Conservation (phyloP, 129 eudicot species). For the Centaurea solstitialis region DNA sequence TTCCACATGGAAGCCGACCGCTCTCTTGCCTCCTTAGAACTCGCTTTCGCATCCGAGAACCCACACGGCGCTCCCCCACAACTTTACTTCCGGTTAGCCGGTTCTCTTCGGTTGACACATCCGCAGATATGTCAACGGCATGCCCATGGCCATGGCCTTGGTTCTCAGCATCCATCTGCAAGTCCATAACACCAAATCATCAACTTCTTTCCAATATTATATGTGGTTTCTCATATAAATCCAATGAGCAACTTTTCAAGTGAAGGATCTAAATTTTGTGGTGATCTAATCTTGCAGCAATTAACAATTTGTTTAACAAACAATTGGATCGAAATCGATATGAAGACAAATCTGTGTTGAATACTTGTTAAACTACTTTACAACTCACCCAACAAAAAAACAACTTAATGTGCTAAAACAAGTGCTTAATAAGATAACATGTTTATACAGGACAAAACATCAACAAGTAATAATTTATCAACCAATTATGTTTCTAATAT, state of each 20-base stretch:
- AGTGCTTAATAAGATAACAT: not conserved
- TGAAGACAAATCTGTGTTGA: not conserved
- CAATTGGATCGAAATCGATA: not conserved
- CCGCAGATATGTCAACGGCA: conserved; percentile 40
- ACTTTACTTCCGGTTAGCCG: conserved; percentile 31
- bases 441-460: not conserved
- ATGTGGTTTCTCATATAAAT: not conserved
- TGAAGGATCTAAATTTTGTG: not conserved
- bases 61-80: conserved; percentile 75
- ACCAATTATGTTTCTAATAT: not conserved
- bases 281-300: not conserved
- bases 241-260: not conserved
- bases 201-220: not conserved
- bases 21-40: conserved; percentile 55
- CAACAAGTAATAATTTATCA: not conserved
- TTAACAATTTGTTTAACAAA: not conserved
- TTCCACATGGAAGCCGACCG: conserved; percentile 63
- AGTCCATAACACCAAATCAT: not conserved
- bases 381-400: not conserved
- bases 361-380: not conserved
- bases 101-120: conserved; percentile 31
- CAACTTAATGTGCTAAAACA: not conserved
- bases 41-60: conserved; percentile 53
- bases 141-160: conserved; percentile 31
- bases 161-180: conserved; percentile 48